These are phyloP conservation scores for Trypanosoma boissoni DNA, from an alignment of 208 protist species.

Conservation along the genomic window DNA sequence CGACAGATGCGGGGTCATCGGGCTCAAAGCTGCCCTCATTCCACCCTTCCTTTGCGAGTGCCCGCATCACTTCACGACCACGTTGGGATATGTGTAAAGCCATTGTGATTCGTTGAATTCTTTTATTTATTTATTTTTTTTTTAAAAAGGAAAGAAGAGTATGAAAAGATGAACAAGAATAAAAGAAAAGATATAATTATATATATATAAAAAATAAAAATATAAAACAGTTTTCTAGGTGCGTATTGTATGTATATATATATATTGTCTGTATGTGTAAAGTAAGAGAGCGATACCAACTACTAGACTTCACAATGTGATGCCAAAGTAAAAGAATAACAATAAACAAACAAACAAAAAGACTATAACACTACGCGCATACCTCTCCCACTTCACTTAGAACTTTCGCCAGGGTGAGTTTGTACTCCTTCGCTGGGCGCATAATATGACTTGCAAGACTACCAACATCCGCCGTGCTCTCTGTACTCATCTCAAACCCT, in stretches of 20 bases:
- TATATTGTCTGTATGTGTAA: no score
- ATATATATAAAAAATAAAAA: conserved; percentile 4
- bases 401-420: conserved; percentile 12
- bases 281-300: no score
- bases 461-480: conserved; percentile 1
- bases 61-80: not conserved
- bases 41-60: not conserved
- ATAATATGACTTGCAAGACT: conserved; percentile 4
- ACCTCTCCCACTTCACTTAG: conserved; percentile 1
- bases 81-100: no score
- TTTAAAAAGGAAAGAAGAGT: not conserved
- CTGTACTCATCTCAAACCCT: not conserved
- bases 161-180: not conserved
- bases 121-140: not conserved
- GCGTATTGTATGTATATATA: no score
- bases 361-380: conserved; percentile 3
- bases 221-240: no score
- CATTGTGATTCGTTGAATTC: no score
- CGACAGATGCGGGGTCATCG: conserved; percentile 17
- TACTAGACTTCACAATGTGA: no score
- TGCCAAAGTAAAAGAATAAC: not conserved
- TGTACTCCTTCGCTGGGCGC: conserved; percentile 10
- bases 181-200: not conserved
- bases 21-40: conserved; percentile 1
- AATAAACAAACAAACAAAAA: not conserved